These are phyloP conservation scores for Choanephora cucurbitarum DNA, from an alignment of 371 early-diverging fungal genomes.

Conservation along the genomic window DNA sequence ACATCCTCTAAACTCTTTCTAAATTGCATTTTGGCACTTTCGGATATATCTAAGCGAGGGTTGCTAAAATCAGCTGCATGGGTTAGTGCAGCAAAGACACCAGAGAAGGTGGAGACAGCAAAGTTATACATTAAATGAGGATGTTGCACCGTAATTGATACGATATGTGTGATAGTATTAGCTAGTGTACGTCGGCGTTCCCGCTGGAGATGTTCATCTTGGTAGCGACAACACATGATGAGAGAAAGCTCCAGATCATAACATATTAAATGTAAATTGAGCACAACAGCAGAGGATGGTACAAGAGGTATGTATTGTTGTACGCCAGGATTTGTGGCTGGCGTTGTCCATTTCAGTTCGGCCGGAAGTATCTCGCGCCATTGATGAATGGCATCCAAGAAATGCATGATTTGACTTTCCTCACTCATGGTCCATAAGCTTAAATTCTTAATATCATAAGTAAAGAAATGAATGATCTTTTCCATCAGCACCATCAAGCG, in stretches of 20 bases:
- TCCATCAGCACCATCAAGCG: conserved; percentile 46
- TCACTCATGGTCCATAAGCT: conserved; percentile 40
- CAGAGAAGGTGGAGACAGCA: conserved; percentile 40
- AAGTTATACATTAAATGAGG: conserved; percentile 42
- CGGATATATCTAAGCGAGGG: conserved; percentile 30
- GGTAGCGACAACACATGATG: conserved; percentile 45
- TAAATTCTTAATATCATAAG: conserved; percentile 32
- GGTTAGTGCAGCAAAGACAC: conserved; percentile 46
- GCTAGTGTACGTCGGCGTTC: conserved; percentile 39
- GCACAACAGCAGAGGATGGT: conserved; percentile 32
- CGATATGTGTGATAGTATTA: conserved; percentile 46
- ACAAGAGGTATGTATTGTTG: conserved; percentile 18
- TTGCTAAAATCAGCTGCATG: conserved; percentile 47
- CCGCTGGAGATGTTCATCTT: conserved; percentile 40
- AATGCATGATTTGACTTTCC: conserved; percentile 39
- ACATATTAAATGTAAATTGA: conserved; percentile 39
- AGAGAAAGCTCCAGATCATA: conserved; percentile 47
- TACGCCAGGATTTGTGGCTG: conserved; percentile 9
- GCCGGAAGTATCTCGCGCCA: conserved; percentile 40
- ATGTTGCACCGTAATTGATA: conserved; percentile 36
- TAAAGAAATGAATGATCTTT: conserved; percentile 39
- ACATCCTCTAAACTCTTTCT: conserved; percentile 40
- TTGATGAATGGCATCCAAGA: conserved; percentile 34
- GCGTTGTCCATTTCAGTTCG: conserved; percentile 36
- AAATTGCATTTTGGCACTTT: conserved; percentile 43